Conservation (phyloP, 352 stramenopile species). For the Phytopythium delawarense region DNA sequence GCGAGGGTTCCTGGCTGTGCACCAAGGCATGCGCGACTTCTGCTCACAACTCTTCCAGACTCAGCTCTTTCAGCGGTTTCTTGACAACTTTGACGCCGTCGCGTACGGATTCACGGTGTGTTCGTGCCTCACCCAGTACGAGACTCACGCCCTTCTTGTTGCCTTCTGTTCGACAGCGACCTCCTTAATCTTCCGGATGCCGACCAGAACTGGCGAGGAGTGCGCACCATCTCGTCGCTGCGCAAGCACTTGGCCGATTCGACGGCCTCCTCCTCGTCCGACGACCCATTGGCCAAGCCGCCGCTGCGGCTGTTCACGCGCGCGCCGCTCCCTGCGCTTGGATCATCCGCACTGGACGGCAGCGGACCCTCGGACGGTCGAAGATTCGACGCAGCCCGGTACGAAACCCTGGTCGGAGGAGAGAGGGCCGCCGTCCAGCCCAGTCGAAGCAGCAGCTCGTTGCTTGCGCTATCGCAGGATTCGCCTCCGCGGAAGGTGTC, state of each 20-base stretch:
- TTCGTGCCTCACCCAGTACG: background rate
- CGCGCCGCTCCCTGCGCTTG: background rate
- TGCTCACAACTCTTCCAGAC: slow-evolving; percentile 68
- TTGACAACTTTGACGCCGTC: slow-evolving; percentile 33
- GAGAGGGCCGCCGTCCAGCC: background rate
- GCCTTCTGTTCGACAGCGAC: background rate
- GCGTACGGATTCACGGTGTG: slow-evolving; percentile 6
- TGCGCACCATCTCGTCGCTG: slow-evolving; percentile 8
- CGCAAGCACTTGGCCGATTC: background rate
- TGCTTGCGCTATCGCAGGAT: background rate
- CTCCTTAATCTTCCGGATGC: background rate
- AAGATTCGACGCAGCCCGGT: background rate
- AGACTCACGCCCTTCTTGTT: background rate
- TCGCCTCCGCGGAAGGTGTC: background rate
- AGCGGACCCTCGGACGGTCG: background rate
- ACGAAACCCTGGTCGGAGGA: background rate
- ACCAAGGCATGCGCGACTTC: slow-evolving; percentile 58
- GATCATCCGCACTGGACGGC: no score
- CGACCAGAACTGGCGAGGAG: slow-evolving; percentile 5
- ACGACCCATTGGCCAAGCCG: background rate
- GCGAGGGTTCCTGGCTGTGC: slow-evolving; percentile 46
- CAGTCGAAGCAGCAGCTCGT: background rate
- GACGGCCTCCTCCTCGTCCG: background rate
- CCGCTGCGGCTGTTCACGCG: background rate
- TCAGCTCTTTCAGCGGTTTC: slow-evolving; percentile 66